Evolutionary conservation across 78 protist species (phyloP), one percentile per base, ranked within the genome.

Genomic region (Dictyostelium brefeldianum): DNA sequence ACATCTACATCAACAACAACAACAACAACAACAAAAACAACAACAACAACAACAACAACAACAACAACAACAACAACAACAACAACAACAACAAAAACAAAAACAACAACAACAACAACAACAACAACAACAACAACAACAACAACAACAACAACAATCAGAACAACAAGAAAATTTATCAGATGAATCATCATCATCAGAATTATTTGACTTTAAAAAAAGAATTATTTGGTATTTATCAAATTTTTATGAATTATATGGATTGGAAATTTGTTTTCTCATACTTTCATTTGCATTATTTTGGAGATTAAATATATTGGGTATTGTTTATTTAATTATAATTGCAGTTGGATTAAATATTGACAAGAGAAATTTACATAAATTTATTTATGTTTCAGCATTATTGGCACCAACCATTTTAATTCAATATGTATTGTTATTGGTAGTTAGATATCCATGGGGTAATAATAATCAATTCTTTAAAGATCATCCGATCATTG

Each of bases 241-340:
- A 25, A 64, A 87, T 62, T 77, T 87, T 43, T 87, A 87, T 77
- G 57, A 87, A 62, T 25, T 87, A 22, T 87, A 87, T 87, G 93
- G 93, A 18, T 57, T 87, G 41, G 93, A 87, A 56, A 9, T 78
- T 27, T 77, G 77, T 5, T 87, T 87, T 47, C 3, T 87, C 15
- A 31, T 47, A 0, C 3, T 87, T 0, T 6, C 71, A 7, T 17
- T 87, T 57, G 48, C 93, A 46, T 64, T 87, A 47, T 78, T 81
- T 77, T 87, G 93, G 93, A 77, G 84, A 54, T 81, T 87, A 50
- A 64, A 87, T 77, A 47, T 77, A 27, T 27, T 87, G 51, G 84
- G 93, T n/a, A 36, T 87, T 5, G 15, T 87, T 4, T 87, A 87
- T 51, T 74, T 87, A 12, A 12, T 57, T 10, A 64, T 87, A 12